Evolutionary conservation across 2,329 filamentous ascomycete genomes (phyloP).

Genomic region (Neofusicoccum sp.): DNA sequence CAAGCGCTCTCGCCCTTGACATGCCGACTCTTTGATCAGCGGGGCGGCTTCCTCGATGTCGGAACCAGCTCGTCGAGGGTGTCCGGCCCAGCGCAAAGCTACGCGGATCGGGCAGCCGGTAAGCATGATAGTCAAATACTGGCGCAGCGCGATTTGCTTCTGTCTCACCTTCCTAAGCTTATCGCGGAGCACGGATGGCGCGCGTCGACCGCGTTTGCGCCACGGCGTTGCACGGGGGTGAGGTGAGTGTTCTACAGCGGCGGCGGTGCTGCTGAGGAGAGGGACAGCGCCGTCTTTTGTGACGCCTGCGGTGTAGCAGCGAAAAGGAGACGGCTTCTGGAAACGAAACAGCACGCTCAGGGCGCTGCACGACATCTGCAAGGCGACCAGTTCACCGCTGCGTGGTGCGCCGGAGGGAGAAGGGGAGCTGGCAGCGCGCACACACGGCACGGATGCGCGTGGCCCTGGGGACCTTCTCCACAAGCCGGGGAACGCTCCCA

Average conservation of each 20-base stretch:
- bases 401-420: neutral
- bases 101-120: neutral
- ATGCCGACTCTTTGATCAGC: neutral
- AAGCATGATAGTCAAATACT: neutral
- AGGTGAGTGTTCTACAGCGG: neutral
- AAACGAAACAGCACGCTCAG: conserved; percentile 1
- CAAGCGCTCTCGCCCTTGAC: neutral
- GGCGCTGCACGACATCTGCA: conserved; percentile 3
- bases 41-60: neutral
- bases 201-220: no score
- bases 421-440: neutral
- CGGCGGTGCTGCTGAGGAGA: neutral
- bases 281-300: neutral
- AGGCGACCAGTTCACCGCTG: neutral
- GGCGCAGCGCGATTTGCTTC: neutral
- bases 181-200: neutral
- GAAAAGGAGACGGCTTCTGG: neutral
- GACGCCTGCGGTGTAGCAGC: neutral
- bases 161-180: conserved; percentile 3
- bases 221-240: neutral
- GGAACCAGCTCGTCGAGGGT: neutral
- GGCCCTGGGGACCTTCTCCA: no score
- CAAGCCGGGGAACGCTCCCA: no score
- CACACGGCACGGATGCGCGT: no score
- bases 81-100: neutral